Percentiles rank a stretch among this genome's conserved stretches.
phyloP scores from a whole-genome alignment of 1,284 basidiomycete species.

The Malassezia brasiliensis region DNA sequence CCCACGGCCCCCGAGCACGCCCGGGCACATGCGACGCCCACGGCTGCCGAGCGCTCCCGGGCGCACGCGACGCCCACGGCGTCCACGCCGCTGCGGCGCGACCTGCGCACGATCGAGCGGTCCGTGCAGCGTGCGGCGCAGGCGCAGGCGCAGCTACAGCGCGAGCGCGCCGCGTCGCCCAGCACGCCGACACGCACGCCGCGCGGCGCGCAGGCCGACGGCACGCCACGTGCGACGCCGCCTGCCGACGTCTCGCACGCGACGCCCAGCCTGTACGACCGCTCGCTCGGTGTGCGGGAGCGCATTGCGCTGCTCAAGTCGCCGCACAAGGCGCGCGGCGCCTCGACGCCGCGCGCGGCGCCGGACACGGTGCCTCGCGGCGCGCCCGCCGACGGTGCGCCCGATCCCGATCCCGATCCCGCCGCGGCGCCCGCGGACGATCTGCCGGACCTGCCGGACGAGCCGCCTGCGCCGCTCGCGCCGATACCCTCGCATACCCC shows the following conservation, averaged over 20 bases:
- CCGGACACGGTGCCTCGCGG: neutral
- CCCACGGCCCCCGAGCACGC: too few relatives aligned
- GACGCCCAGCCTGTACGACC: slow-evolving; percentile 13
- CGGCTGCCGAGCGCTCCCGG: too few relatives aligned
- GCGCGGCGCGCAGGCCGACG: neutral
- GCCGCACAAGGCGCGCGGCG: neutral
- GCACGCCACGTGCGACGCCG: too few relatives aligned
- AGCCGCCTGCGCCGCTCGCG: too few relatives aligned
- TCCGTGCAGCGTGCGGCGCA: neutral
- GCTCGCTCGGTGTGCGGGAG: slow-evolving; percentile 7
- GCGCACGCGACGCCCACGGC: neutral
- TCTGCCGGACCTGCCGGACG: neutral
- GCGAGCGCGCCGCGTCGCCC: too few relatives aligned
- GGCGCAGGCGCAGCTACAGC: too few relatives aligned
- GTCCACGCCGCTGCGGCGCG: neutral
- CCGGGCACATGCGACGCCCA: neutral
- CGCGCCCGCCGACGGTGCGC: neutral
- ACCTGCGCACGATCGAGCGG: neutral
- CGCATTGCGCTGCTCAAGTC: slow-evolving; percentile 10
- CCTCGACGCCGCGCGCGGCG: neutral
- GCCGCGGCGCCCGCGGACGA: neutral
- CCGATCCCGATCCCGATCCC: neutral
- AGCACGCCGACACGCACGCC: neutral
- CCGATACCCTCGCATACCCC: neutral
- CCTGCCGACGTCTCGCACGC: neutral